phyloP scores from a whole-genome alignment of 768 basidiomycete species.

The Podaxis sp. region DNA sequence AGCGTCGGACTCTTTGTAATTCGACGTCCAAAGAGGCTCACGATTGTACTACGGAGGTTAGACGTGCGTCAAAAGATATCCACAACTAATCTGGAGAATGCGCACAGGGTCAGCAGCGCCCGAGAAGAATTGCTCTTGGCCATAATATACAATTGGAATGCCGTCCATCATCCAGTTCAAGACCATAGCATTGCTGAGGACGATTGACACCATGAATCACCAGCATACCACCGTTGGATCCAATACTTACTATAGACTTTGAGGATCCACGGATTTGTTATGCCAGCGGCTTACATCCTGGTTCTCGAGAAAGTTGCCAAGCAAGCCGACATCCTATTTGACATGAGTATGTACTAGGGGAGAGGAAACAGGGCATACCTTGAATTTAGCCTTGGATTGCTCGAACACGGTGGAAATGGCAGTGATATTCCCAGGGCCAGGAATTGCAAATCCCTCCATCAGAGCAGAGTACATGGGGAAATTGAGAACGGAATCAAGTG shows the following conservation, averaged over 20 bases:
- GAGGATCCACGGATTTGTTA: conserved; percentile 69
- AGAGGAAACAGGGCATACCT: conserved; percentile 26
- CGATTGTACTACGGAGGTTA: conserved; percentile 56
- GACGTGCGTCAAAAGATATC: conserved; percentile 3
- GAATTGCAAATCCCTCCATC: conserved; percentile 65
- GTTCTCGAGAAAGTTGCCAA: conserved; percentile 82
- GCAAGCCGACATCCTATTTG: conserved; percentile 38
- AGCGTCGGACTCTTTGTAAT: conserved; percentile 56
- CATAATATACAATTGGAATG: conserved; percentile 83
- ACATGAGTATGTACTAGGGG: conserved; percentile 9
- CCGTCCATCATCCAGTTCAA: conserved; percentile 79
- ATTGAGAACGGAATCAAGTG: conserved; percentile 69
- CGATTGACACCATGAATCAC: conserved; percentile 2
- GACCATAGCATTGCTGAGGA: conserved; percentile 65
- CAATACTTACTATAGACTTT: conserved; percentile 58
- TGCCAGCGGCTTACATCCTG: conserved; percentile 78
- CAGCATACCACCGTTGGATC: neutral
- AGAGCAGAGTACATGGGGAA: conserved; percentile 70
- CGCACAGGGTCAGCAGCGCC: conserved; percentile 68
- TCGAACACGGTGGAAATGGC: conserved; percentile 51
- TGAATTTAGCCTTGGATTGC: conserved; percentile 54
- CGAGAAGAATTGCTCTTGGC: conserved; percentile 72
- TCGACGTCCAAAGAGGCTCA: conserved; percentile 73
- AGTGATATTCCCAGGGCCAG: conserved; percentile 65
- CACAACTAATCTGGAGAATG: conserved; percentile 3